Evolutionary conservation across 306 rosid species (phyloP), one percentile per base, ranked within the genome.

Genomic region (Prunus padus): DNA sequence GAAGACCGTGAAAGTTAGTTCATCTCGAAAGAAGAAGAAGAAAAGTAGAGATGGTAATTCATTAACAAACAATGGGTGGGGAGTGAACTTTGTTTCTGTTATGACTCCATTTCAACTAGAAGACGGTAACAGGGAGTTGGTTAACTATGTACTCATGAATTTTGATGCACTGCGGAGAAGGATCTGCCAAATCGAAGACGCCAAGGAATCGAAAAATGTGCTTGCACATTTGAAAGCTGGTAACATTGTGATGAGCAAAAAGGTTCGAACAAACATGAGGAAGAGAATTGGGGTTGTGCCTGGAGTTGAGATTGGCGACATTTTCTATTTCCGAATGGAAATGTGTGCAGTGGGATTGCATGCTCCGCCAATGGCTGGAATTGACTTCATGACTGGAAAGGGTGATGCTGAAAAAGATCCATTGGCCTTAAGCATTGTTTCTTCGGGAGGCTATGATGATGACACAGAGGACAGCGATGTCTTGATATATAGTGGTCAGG

Each of bases 321-420:
- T 90, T 67, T 87, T 87, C 89, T 90, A 78, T 82, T 84, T 84
- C 44, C 75, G 92, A 44, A 82, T 90, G 72, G 96, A 90, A 75
- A 69, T 88, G 82, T 70, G 76, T 77, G 76, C 84, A 50, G 89
- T 90, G 67, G 92, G 96, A 51, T 79, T 90, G 42, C 96, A 90
- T 83, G 80, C 72, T 70, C 96, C 82, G n/a, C 49, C 88, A 26
- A 90, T 90, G 96, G 85, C 85, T 14, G 96, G 96, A 72, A 90
- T 90, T 69, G 96, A 90, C 75, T 87, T 75, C 61, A 69, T 75
- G 84, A 72, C 31, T 25, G 9, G 74, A 51, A 90, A 72, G 72
- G 86, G 69, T 72, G 86, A 65, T 60, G 13, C 11, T 33, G 86
- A 82, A 72, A 89, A 81, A 28, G 92, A 84, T 52, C 81, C 89